Percentiles rank a stretch among this genome's conserved stretches.
Conservation (phyloP, 768 basidiomycete species). For the Tubosaeta sp. region DNA sequence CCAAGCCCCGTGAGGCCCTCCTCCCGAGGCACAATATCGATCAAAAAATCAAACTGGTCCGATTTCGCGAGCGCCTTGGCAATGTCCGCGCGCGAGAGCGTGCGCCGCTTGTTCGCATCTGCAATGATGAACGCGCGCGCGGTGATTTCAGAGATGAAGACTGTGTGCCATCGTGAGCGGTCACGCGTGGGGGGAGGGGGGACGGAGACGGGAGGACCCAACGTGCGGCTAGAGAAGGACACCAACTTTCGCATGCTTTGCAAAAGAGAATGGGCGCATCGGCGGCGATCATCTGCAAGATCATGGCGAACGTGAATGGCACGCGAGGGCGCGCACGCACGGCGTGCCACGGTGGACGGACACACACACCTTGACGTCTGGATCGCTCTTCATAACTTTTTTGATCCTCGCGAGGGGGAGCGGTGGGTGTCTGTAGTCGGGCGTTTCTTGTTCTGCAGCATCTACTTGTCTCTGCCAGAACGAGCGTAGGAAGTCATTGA, state of each 20-base stretch:
- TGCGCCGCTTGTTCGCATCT: slow-evolving; percentile 94
- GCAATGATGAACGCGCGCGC: slow-evolving; percentile 94
- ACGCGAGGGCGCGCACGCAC: background rate
- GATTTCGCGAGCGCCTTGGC: slow-evolving; percentile 88
- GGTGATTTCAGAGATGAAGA: slow-evolving; percentile 97
- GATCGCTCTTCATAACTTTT: slow-evolving; percentile 99
- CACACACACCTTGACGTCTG: slow-evolving; percentile 82
- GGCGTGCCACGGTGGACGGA: background rate
- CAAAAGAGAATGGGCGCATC: slow-evolving; percentile 96
- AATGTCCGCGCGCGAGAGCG: slow-evolving; percentile 89
- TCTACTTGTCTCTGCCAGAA: slow-evolving; percentile 93
- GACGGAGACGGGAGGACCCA: background rate
- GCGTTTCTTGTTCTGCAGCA: slow-evolving; percentile 81
- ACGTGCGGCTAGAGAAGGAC: background rate
- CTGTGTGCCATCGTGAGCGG: slow-evolving; percentile 24
- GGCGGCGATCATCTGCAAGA: slow-evolving; percentile 88
- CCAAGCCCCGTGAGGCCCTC: slow-evolving; percentile 37
- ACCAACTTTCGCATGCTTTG: slow-evolving; percentile 97
- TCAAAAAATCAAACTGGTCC: slow-evolving; percentile 96
- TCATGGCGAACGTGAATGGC: background rate
- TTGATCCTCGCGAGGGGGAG: slow-evolving; percentile 94
- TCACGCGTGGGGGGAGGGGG: background rate
- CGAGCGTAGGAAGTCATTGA: slow-evolving; percentile 77
- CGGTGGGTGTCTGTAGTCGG: slow-evolving; percentile 83
- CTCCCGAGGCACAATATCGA: slow-evolving; percentile 92